A percentile compares a stretch with the other conserved stretches of the same genome.
Evolutionary conservation across 2,329 filamentous ascomycete species (phyloP).

Genomic region (Leptodontidium sp.): DNA sequence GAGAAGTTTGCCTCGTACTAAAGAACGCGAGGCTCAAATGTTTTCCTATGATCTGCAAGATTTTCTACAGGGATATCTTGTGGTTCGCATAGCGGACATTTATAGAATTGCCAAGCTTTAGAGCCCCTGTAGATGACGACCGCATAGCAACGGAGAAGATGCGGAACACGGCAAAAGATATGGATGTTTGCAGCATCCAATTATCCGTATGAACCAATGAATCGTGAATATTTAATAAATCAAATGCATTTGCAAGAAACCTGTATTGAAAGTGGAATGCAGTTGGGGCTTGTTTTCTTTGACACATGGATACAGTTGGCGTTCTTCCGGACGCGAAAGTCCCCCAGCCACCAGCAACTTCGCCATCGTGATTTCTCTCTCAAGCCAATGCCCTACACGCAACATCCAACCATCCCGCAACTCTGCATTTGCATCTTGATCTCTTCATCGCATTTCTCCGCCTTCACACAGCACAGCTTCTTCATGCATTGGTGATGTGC

Average conservation of each 20-base stretch:
- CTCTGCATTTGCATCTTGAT: constrained; percentile 7
- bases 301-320: neutral
- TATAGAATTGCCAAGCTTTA: constrained; percentile 10
- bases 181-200: constrained; percentile 1
- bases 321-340: neutral
- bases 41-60: constrained; percentile 10
- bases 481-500: constrained; percentile 20
- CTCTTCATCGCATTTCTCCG: constrained; percentile 16
- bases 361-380: constrained; percentile 13
- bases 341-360: constrained; percentile 13
- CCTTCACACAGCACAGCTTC: constrained; percentile 17
- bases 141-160: constrained; percentile 13
- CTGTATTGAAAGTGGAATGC: neutral
- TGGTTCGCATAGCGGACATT: constrained; percentile 1
- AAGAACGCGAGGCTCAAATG: neutral
- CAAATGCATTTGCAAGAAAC: neutral
- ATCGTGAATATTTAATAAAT: neutral
- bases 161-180: neutral
- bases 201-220: neutral
- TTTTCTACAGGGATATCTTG: constrained; percentile 15
- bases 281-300: constrained; percentile 5
- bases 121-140: constrained; percentile 15
- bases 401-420: neutral
- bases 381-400: neutral
- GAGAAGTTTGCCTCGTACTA: neutral